Conservation (phyloP, 2,329 filamentous ascomycete genomes). For the Clathrospora elynae region DNA sequence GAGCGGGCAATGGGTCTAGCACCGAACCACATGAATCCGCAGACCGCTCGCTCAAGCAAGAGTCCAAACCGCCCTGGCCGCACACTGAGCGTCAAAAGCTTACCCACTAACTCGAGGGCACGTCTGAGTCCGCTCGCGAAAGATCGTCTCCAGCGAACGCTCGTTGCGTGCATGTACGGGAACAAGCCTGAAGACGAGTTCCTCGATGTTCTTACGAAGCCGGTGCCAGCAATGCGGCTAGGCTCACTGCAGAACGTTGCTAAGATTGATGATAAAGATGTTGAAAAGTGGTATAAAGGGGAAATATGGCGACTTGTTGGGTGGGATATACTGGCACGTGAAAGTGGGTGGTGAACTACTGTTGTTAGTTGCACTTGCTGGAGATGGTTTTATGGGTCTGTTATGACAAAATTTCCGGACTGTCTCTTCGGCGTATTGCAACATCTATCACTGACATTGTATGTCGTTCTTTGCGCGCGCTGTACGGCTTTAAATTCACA, state of each 20-base stretch:
- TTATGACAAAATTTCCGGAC: too few species aligned
- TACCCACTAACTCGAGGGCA: conserved; percentile 34
- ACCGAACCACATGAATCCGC: conserved; percentile 43
- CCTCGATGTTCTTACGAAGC: conserved; percentile 51
- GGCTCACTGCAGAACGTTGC: conserved; percentile 37
- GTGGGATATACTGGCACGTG: conserved; percentile 57
- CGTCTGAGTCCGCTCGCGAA: conserved; percentile 47
- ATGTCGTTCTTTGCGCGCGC: too few species aligned
- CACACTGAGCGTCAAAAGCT: conserved; percentile 31
- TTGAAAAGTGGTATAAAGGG: conserved; percentile 60
- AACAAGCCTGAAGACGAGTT: conserved; percentile 47
- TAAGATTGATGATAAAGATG: conserved; percentile 48
- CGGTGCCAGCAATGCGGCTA: conserved; percentile 27
- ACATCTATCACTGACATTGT: too few species aligned
- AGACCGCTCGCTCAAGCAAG: conserved; percentile 16
- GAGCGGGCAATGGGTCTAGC: conserved; percentile 49
- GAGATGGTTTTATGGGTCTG: too few species aligned
- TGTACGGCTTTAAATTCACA: too few species aligned
- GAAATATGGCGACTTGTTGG: conserved; percentile 64
- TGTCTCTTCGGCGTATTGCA: too few species aligned
- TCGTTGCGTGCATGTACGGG: conserved; percentile 53
- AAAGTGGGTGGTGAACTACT: conserved; percentile 22
- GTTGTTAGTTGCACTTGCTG: neutral
- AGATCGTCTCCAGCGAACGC: conserved; percentile 53
- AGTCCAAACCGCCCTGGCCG: conserved; percentile 20